Base-by-base conservation (phyloP, 2,329 filamentous ascomycete species). In the Aspergillus sergii region DNA sequence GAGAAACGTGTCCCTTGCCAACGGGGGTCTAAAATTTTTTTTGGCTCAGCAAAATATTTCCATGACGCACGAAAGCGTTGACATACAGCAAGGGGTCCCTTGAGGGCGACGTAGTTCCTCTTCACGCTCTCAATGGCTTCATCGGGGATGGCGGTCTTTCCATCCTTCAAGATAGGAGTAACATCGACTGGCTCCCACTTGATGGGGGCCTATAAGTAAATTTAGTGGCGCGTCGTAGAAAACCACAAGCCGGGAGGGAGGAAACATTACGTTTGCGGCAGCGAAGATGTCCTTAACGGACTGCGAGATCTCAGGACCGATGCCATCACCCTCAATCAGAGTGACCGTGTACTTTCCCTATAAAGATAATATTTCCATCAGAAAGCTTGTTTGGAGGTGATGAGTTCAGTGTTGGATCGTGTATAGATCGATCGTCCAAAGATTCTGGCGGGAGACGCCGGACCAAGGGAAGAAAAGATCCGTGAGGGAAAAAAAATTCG, bases 211-310 rank as follows among this genome's bases (percentile, higher is more conserved):
- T 95, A 74, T 66, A 64, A 72, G 72, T 67, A 66, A 57, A 54
- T 32, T 80, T 73, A 81, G 76, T 63, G 61, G 58, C 19, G 36
- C 59, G 59, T 66, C 43, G 32, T 32, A 28, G 16, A 39, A 43
- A 43, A 45, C 50, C 19, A 54, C 59, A 58, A 16, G 41, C 21
- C 43, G 57, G 58, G 53, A 43, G 54, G 45, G 36, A 51, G 9
- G 54, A 41, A 41, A 59, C 46, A 34, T 67, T 84, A 96, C 94
- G 81, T 96, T 92, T 75, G 95, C 95, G 74, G 95, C 95, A 75
- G 89, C 86, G 84, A 97, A 99, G 83, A 99, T 99, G 81, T 97
- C 92, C 89, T 98, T 99, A 77, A 99, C 94, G 57, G 95, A 96
- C 82, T 97, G 90, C 70, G 95, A 89, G 78, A 99, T 99, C 84